phyloP scores from a whole-genome alignment of 306 rosid genomes.

The Prunus mume region DNA sequence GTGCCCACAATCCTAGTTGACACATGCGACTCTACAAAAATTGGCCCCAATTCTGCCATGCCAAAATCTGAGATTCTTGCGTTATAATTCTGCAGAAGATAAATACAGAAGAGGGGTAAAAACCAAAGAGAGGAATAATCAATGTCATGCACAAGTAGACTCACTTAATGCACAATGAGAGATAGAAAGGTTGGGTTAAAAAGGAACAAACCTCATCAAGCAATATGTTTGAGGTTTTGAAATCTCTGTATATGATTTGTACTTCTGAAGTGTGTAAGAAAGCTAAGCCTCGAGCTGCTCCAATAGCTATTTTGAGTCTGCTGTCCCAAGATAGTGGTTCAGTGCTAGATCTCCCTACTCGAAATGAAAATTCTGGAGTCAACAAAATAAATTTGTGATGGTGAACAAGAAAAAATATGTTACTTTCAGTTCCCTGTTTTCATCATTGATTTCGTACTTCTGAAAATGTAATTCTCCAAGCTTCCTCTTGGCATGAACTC shows the following conservation, averaged over 20 bases:
- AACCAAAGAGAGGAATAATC: not conserved
- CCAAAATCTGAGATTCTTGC: constrained; percentile 89
- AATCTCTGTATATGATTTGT: constrained; percentile 82
- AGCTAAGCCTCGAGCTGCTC: constrained; percentile 86
- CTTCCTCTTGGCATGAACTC: constrained; percentile 87
- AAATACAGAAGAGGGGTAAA: not conserved
- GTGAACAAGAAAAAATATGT: not conserved
- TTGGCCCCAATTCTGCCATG: constrained; percentile 78
- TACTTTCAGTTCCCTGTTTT: not conserved
- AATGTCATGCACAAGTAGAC: not conserved
- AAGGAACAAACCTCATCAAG: constrained; percentile 66
- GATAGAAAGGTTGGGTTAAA: not conserved
- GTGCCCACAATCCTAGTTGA: constrained; percentile 83
- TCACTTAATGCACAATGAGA: not conserved
- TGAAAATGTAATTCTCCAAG: constrained; percentile 82
- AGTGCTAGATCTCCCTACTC: constrained; percentile 46
- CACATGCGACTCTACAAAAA: constrained; percentile 69
- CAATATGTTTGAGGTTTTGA: constrained; percentile 86
- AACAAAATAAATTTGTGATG: not conserved
- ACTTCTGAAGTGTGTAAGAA: constrained; percentile 71
- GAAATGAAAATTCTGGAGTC: constrained; percentile 7
- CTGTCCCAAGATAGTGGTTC: constrained; percentile 70
- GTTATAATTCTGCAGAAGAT: constrained; percentile 49
- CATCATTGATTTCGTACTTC: constrained; percentile 52
- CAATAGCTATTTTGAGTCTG: constrained; percentile 71